Conservation (phyloP, 768 basidiomycete genomes). For the Hygrophorus russula region DNA sequence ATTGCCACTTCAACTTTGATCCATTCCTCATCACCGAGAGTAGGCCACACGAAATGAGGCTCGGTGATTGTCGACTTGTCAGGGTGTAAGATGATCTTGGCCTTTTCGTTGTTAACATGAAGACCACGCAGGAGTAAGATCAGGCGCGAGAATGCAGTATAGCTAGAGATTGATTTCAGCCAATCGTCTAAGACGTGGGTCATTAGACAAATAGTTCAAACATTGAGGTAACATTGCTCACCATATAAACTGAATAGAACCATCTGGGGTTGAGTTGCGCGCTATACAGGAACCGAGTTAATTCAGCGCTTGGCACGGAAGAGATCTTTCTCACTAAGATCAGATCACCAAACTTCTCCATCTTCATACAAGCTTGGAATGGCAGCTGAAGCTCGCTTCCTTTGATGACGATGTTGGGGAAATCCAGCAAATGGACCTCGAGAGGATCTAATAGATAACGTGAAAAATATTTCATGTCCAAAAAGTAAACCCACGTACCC, state of each 20-base stretch:
- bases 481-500: slow-evolving; percentile 34
- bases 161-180: slow-evolving; percentile 98
- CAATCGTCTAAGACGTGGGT: slow-evolving; percentile 66
- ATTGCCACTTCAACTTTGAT: slow-evolving; percentile 98
- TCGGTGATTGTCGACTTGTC: slow-evolving; percentile 97
- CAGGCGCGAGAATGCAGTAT: slow-evolving; percentile 96
- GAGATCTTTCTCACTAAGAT: slow-evolving; percentile 48
- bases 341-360: slow-evolving; percentile 99
- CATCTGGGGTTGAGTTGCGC: slow-evolving; percentile 98
- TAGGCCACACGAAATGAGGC: slow-evolving; percentile 97
- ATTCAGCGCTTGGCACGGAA: background rate
- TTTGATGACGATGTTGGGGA: slow-evolving; percentile 99
- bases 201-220: slow-evolving; percentile 1
- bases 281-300: slow-evolving; percentile 27
- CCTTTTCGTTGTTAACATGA: slow-evolving; percentile 99
- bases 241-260: slow-evolving; percentile 95
- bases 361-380: slow-evolving; percentile 99
- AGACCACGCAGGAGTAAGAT: slow-evolving; percentile 95
- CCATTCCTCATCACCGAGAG: slow-evolving; percentile 90
- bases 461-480: background rate
- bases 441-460: slow-evolving; percentile 52
- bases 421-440: slow-evolving; percentile 97
- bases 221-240: slow-evolving; percentile 16
- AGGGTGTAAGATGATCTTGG: slow-evolving; percentile 95
- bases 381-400: slow-evolving; percentile 96